Evolutionary conservation across 371 early-diverging fungal genomes (phyloP), one percentile per base, ranked within the genome.

Genomic region (Syncephalastrum racemosum): DNA sequence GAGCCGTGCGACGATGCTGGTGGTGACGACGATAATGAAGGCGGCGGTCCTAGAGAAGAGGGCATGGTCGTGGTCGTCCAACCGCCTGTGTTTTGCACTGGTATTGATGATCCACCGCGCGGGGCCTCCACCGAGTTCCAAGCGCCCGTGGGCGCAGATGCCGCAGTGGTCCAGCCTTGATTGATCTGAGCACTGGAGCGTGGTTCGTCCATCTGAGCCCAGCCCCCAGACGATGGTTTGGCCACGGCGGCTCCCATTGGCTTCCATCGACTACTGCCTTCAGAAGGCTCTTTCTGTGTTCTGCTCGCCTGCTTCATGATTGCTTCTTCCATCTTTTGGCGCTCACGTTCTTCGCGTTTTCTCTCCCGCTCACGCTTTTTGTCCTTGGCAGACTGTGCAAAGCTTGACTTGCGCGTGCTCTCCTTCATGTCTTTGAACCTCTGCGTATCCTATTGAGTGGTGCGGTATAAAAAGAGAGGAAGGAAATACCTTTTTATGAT

Each of bases 341-440:
- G 46, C 54, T 90, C 91, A 19, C 74, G 67, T 64, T 89, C 89
- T 66, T 89, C 89, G 25, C 89, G 58, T 56, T 73, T 79, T 23
- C 75, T 77, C 46, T 90, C 91, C 58, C 83, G 77, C 47, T 87
- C 88, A n/a, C 80, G 70, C 49, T 73, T 68, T 60, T 79, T 84
- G 50, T 78, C 75, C 41, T 65, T 62, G 20, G 64, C 71, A 5
- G 68, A 64, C 22, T 60, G 78, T 18, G 62, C 64, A 24, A 70
- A 60, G 4, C 51, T 66, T 1, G 75, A 70, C 25, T 75, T 75
- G n/a, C 78, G 69, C 12, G 77, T 68, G 7, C 62, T 66, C 16
- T 86, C 82, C 60, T 86, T 82, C 91, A 90, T 88, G 36, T 90
- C 91, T 59, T 88, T 89, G 71, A 90, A 88, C 31, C 91, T 70